Conservation (phyloP, 1,284 basidiomycete species). For the Sanguinoderma infundibulare region DNA sequence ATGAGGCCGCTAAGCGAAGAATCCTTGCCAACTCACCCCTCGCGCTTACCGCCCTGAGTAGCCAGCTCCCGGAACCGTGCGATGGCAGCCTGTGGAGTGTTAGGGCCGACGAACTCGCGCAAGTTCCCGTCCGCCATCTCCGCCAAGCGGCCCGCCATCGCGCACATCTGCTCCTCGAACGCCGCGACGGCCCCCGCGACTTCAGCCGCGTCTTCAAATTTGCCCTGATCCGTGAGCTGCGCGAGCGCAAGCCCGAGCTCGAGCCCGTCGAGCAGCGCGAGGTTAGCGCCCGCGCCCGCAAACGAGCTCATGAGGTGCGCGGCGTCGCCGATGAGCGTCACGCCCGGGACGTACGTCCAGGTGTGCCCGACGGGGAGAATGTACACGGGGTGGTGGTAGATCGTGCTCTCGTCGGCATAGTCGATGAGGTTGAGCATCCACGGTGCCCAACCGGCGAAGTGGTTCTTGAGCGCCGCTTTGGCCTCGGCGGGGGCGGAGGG, state of each 20-base stretch:
- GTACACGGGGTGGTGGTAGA: constrained; percentile 15
- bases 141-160: neutral
- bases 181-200: constrained; percentile 4
- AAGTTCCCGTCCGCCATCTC: neutral
- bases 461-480: constrained; percentile 6
- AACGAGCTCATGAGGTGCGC: constrained; percentile 55
- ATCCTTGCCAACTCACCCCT: constrained; percentile 11
- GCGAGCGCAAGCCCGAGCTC: constrained; percentile 31
- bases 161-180: constrained; percentile 10
- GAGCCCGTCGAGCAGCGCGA: constrained; percentile 35
- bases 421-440: constrained; percentile 18
- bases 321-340: constrained; percentile 46
- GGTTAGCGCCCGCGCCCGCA: constrained; percentile 51
- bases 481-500: constrained; percentile 11
- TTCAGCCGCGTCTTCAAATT: neutral
- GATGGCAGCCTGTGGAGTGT: neutral
- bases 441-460: constrained; percentile 16
- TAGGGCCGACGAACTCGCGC: neutral
- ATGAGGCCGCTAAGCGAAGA: no score
- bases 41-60: neutral
- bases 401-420: constrained; percentile 12
- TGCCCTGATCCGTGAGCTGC: neutral
- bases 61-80: neutral
- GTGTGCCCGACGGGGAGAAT: constrained; percentile 14
- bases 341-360: constrained; percentile 17